Conservation (phyloP, 2,329 filamentous ascomycete species). For the Madurella fahalii region DNA sequence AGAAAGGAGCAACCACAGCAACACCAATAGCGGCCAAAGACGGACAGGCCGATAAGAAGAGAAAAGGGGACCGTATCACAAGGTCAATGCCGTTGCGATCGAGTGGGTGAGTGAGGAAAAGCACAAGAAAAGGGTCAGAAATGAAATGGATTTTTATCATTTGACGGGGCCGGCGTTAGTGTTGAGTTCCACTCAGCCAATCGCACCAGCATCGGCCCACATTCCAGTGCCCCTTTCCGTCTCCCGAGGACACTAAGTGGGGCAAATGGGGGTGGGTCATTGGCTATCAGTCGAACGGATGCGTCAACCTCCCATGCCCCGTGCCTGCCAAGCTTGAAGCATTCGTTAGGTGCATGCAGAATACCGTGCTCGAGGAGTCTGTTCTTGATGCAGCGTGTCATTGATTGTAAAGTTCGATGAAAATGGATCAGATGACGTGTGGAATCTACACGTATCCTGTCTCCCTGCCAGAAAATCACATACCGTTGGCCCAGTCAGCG, state of each 20-base stretch:
- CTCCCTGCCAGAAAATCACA: too few species aligned
- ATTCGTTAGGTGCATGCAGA: slow-evolving; percentile 9
- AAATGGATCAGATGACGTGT: too few species aligned
- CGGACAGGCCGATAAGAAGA: slow-evolving; percentile 2
- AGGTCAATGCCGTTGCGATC: slow-evolving; percentile 14
- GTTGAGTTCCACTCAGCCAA: slow-evolving; percentile 4
- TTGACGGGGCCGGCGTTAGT: slow-evolving; percentile 6
- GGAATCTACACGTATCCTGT: too few species aligned
- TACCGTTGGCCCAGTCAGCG: too few species aligned
- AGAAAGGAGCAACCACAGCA: slow-evolving; percentile 9
- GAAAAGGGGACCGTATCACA: slow-evolving; percentile 10
- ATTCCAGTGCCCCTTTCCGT: slow-evolving; percentile 19
- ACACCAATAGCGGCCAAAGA: background rate
- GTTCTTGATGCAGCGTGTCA: too few species aligned
- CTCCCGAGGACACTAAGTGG: slow-evolving; percentile 23
- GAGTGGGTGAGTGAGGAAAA: slow-evolving; percentile 15
- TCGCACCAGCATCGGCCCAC: slow-evolving; percentile 27
- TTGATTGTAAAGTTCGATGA: too few species aligned
- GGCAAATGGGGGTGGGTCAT: slow-evolving; percentile 1
- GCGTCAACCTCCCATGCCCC: slow-evolving; percentile 1
- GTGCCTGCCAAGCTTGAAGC: slow-evolving; percentile 22
- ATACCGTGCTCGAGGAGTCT: background rate
- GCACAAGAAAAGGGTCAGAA: slow-evolving; percentile 15
- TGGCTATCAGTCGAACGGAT: slow-evolving; percentile 17
- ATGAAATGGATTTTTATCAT: slow-evolving; percentile 25